Conservation (phyloP, 176 grass and related monocot genomes). For the Ensete glaucum region DNA sequence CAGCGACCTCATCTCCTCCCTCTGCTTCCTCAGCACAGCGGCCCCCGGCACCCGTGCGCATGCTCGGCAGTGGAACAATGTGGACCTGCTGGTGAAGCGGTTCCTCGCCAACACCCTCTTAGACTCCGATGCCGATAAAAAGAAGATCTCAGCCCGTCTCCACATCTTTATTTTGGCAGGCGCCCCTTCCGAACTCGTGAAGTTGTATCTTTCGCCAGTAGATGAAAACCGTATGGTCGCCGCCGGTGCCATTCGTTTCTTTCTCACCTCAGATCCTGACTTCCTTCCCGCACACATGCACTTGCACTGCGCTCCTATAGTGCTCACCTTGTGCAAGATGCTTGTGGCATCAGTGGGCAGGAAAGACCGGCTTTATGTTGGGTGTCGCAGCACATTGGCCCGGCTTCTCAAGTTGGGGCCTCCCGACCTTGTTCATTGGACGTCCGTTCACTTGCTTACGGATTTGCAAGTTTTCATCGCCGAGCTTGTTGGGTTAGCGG, state of each 20-base stretch:
- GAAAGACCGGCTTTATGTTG: constrained; percentile 46
- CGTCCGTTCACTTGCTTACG: constrained; percentile 37
- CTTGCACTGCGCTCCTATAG: constrained; percentile 31
- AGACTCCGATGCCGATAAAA: background rate
- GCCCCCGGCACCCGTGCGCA: background rate
- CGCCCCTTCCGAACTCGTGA: constrained; percentile 53
- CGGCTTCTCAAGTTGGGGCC: constrained; percentile 15
- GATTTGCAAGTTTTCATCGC: constrained; percentile 55
- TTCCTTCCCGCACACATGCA: constrained; percentile 29
- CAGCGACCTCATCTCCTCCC: constrained; percentile 42
- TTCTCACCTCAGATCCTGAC: constrained; percentile 28
- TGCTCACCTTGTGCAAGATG: constrained; percentile 66
- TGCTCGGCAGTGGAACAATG: constrained; percentile 7
- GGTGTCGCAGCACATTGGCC: constrained; percentile 48
- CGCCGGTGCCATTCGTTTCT: constrained; percentile 43
- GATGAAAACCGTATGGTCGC: constrained; percentile 15
- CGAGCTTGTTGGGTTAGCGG: constrained; percentile 39
- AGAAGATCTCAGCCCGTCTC: constrained; percentile 32
- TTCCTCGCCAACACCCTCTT: constrained; percentile 34
- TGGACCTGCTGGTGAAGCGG: constrained; percentile 56
- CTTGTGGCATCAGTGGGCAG: constrained; percentile 32
- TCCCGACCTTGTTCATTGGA: constrained; percentile 11
- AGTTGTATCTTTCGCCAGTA: constrained; percentile 45
- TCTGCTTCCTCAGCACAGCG: background rate
- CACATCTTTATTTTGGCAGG: constrained; percentile 58